A percentile compares a stretch with the other conserved stretches of the same genome.
These are phyloP conservation scores for Biscogniauxia sp. DNA, from an alignment of 2,329 filamentous ascomycete species.

Conservation along the genomic window DNA sequence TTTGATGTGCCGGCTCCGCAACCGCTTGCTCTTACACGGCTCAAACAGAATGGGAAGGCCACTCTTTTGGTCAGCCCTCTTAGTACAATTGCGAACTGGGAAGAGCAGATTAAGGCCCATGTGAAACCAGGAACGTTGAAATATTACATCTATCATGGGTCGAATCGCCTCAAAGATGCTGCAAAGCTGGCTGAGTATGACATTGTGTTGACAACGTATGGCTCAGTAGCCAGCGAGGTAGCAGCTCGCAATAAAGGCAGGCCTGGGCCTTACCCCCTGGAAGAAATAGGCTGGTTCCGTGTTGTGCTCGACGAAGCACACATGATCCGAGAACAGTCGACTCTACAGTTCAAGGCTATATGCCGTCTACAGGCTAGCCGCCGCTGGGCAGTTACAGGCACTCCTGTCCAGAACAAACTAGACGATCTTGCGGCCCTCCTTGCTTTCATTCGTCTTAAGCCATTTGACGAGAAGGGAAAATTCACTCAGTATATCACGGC, in stretches of 20 bases:
- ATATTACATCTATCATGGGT: conserved; percentile 85
- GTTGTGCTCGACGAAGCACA: conserved; percentile 95
- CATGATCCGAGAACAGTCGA: conserved; percentile 82
- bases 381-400: conserved; percentile 96
- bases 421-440: conserved; percentile 87
- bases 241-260: conserved; percentile 61
- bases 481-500: conserved; percentile 79
- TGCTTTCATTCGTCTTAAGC: conserved; percentile 78
- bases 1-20: conserved; percentile 42
- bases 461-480: conserved; percentile 74
- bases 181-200: conserved; percentile 71
- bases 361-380: conserved; percentile 75
- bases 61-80: conserved; percentile 87
- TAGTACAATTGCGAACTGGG: conserved; percentile 92
- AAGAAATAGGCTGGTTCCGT: conserved; percentile 85
- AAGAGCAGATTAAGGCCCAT: conserved; percentile 85
- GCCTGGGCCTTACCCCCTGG: conserved; percentile 61
- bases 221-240: conserved; percentile 79
- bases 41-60: conserved; percentile 69
- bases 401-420: conserved; percentile 89
- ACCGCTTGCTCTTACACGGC: conserved; percentile 46
- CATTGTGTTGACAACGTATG: conserved; percentile 89
- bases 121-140: conserved; percentile 62
- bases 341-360: conserved; percentile 80
- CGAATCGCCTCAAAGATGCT: conserved; percentile 67